These are phyloP conservation scores for Beauveria rudraprayagi DNA, from an alignment of 2,329 filamentous ascomycete genomes.

Conservation along the genomic window DNA sequence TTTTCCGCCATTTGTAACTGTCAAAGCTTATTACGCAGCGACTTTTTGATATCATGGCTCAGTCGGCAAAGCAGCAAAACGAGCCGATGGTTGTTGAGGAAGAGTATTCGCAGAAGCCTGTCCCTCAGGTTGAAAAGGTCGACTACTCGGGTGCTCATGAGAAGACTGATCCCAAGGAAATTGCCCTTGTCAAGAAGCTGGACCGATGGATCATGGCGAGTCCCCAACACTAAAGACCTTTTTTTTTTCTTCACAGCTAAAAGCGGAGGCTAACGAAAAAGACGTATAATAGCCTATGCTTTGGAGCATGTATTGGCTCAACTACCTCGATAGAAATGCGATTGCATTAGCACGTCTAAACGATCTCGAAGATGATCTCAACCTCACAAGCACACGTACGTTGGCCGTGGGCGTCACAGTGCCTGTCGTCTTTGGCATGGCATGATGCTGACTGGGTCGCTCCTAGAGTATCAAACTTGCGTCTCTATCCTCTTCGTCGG, in stretches of 20 bases:
- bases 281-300: constrained; percentile 21
- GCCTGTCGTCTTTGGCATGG: not conserved
- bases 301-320: constrained; percentile 35
- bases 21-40: no score
- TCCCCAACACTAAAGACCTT: not conserved
- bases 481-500: constrained; percentile 20
- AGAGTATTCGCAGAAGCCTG: constrained; percentile 10
- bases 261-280: not conserved
- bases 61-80: not conserved
- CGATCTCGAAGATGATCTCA: constrained; percentile 17
- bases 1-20: not conserved
- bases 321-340: constrained; percentile 38
- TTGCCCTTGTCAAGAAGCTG: constrained; percentile 30
- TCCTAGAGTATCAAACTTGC: constrained; percentile 18
- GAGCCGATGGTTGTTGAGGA: not conserved
- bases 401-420: no score
- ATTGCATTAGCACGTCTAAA: constrained; percentile 33
- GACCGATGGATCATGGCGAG: constrained; percentile 30
- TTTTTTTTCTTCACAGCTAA: not conserved
- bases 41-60: not conserved
- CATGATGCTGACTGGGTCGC: not conserved
- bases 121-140: constrained; percentile 16
- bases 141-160: constrained; percentile 31
- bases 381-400: constrained; percentile 11
- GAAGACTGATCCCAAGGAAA: constrained; percentile 32